Conservation (phyloP, 2,329 filamentous ascomycete species). For the Neurospora sp. region DNA sequence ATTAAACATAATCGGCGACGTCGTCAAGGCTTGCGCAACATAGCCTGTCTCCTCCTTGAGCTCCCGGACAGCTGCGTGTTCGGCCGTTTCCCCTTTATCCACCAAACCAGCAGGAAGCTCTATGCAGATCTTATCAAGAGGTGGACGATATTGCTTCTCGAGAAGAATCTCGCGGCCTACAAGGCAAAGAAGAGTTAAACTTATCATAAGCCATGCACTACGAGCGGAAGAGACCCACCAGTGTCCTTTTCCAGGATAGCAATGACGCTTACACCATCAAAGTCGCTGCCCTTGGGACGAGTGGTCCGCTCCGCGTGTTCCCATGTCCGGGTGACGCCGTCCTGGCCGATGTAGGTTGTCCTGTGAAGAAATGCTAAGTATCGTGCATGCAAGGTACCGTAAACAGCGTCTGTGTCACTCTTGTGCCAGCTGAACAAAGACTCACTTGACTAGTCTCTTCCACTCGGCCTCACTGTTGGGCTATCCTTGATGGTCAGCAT, state of each 20-base stretch:
- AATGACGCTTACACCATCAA: conserved; percentile 66
- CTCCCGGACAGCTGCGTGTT: conserved; percentile 53
- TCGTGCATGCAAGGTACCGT: not conserved
- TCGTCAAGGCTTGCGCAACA: conserved; percentile 43
- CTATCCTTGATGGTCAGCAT: conserved; percentile 22
- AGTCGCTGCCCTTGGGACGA: conserved; percentile 48
- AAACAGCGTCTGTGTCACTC: not conserved
- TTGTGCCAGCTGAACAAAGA: conserved; percentile 1
- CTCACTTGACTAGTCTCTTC: conserved; percentile 50
- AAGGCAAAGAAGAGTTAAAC: not conserved
- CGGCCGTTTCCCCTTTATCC: conserved; percentile 51
- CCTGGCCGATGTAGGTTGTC: conserved; percentile 55
- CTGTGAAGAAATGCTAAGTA: conserved; percentile 23
- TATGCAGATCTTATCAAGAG: conserved; percentile 48
- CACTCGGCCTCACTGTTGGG: conserved; percentile 44
- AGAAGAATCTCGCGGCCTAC: conserved; percentile 46
- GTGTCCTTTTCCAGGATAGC: conserved; percentile 51
- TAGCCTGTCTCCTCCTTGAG: conserved; percentile 60
- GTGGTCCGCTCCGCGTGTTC: conserved; percentile 65
- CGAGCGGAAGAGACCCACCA: conserved; percentile 21
- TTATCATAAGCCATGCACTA: not conserved
- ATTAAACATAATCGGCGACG: conserved; percentile 58
- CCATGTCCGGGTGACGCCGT: conserved; percentile 52
- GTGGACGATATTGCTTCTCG: conserved; percentile 59
- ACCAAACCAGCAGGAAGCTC: conserved; percentile 57